A percentile compares a stretch with the other conserved stretches of the same genome.
Conservation (phyloP, 257 asterid genomes). For the Scutellaria galericulata region DNA sequence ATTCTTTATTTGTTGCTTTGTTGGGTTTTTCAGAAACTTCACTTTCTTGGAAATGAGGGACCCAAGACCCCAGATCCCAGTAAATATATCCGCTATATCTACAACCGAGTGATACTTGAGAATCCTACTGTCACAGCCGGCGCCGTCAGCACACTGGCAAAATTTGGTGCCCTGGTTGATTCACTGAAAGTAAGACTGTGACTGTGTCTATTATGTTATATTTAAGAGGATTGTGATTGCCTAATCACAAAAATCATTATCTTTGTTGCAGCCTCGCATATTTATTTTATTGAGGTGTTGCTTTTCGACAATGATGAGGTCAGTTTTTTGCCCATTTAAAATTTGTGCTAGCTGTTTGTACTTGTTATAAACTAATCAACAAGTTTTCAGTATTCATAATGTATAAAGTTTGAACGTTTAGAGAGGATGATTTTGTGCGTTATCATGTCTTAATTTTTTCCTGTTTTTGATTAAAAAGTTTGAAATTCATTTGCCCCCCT, state of each 20-base stretch:
- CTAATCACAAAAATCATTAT: conserved; percentile 24
- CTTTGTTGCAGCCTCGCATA: conserved; percentile 83
- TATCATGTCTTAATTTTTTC: neutral
- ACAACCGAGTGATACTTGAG: conserved; percentile 88
- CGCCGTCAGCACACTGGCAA: too few species aligned
- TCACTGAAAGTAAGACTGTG: too few species aligned
- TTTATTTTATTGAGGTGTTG: conserved; percentile 81
- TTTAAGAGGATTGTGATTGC: too few species aligned
- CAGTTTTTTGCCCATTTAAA: conserved; percentile 40
- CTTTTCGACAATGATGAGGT: conserved; percentile 92
- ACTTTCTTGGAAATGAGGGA: conserved; percentile 94
- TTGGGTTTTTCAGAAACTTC: conserved; percentile 61
- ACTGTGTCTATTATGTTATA: too few species aligned
- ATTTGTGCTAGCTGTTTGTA: conserved; percentile 20
- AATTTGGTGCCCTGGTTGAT: too few species aligned
- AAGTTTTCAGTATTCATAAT: neutral
- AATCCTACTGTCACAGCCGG: conserved; percentile 92
- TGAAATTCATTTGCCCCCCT: neutral
- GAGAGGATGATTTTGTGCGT: conserved; percentile 13
- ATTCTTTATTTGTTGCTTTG: conserved; percentile 26
- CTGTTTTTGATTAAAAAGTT: conserved; percentile 5
- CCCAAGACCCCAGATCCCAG: conserved; percentile 95
- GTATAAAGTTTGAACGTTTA: neutral
- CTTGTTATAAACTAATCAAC: neutral
- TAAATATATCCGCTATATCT: conserved; percentile 86